Base-by-base conservation (phyloP, 2,329 filamentous ascomycete genomes). In the Pseudogymnoascus sp. region DNA sequence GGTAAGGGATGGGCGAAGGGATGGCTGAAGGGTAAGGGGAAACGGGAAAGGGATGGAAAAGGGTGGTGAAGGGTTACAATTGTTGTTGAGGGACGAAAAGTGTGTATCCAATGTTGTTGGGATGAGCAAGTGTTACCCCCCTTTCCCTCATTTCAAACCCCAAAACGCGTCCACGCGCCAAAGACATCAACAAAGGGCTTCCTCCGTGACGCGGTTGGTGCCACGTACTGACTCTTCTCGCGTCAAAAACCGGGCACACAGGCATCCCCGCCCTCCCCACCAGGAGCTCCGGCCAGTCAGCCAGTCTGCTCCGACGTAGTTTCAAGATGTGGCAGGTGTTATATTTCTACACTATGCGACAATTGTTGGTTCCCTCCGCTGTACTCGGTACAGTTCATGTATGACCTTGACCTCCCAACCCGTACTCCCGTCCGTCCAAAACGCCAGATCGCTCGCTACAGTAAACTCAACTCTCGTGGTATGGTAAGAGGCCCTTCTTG, bases 401-500 rank as follows among this genome's bases (percentile, higher is more conserved):
- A 57, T 57, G 28, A 19, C 51, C 8, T 57, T n/a, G n/a, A n/a
- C n/a, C n/a, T 28, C 25, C 28, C 14, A 19, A 16, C 16, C 28
- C n/a, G 16, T 34, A 57, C 51, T 57, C 51, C 48, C 48, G 25
- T 7, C 23, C 6, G 2, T 11, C 28, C 7, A 57, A 45, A 48
- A 57, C 51, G 51, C 51, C 51, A 34, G n/a, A 21, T 57, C 28
- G 51, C 51, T 57, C 51, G 51, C 51, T 57, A 57, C 51, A 57
- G 51, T 57, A 34, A 57, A 57, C 51, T 57, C 51, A 57, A 21
- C 10, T 34, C 11, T 57, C 51, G 34, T 57, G 51, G 70, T 89
- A 90, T 23, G 87, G 85, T 36, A 85, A 84, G 62, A 91, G 86
- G 31, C 89, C 89, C 75, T 86, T 90, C 76, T 90, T 90, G 66